Evolutionary conservation across 2,329 filamentous ascomycete genomes (phyloP).

Genomic region (Exophiala mesophila): DNA sequence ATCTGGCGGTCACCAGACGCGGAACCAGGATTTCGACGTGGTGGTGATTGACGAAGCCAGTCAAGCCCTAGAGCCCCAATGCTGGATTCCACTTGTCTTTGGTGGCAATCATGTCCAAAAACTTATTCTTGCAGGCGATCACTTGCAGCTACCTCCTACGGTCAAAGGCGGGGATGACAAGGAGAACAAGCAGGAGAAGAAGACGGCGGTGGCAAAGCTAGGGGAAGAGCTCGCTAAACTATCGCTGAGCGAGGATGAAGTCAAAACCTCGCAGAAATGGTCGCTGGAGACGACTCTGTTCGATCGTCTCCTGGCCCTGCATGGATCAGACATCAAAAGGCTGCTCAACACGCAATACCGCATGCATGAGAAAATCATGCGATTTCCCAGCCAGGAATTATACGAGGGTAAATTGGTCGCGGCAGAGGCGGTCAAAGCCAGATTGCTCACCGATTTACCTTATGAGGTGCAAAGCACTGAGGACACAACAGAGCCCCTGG

Average conservation of each 20-base stretch:
- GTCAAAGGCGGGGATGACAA: constrained; percentile 60
- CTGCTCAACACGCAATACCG: constrained; percentile 98
- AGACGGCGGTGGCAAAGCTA: constrained; percentile 36
- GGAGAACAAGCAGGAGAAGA: constrained; percentile 36
- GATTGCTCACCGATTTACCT: constrained; percentile 70
- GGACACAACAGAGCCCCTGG: constrained; percentile 77
- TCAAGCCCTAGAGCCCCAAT: constrained; percentile 92
- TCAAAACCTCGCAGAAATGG: constrained; percentile 44
- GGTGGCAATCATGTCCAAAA: constrained; percentile 54
- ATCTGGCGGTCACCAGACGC: constrained; percentile 54
- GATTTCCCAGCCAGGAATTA: constrained; percentile 81
- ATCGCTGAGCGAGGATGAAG: constrained; percentile 29
- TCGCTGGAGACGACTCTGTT: constrained; percentile 88
- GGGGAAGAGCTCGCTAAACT: constrained; percentile 36
- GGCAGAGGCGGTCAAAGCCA: constrained; percentile 68
- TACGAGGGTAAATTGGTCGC: constrained; percentile 80
- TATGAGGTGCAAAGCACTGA: constrained; percentile 76
- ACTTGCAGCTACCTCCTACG: constrained; percentile 88
- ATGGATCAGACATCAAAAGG: constrained; percentile 78
- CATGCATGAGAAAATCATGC: constrained; percentile 96
- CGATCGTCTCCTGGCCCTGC: constrained; percentile 74
- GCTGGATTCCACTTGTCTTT: constrained; percentile 83
- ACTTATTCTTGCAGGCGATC: constrained; percentile 86
- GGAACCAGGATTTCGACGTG: constrained; percentile 86
- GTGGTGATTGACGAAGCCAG: constrained; percentile 95